A percentile compares a stretch with the other conserved stretches of the same genome.
Conservation (phyloP, 2,329 filamentous ascomycete genomes). For the Xylaria sp. region DNA sequence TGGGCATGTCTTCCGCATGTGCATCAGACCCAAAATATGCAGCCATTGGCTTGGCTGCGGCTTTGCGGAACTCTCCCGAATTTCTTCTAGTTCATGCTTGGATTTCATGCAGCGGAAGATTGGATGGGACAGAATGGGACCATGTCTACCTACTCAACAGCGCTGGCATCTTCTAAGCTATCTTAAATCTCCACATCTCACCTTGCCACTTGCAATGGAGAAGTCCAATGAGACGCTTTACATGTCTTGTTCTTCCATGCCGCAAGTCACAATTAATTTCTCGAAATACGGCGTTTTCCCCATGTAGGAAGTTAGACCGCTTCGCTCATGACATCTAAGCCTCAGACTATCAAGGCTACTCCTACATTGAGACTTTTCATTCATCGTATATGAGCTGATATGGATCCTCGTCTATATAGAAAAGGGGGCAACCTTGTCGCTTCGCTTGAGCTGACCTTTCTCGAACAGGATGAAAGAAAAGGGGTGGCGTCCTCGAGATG, state of each 20-base stretch:
- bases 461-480: conserved; percentile 1
- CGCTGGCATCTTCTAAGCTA: conserved; percentile 7
- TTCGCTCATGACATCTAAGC: neutral
- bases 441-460: conserved; percentile 11
- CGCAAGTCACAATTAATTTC: conserved; percentile 13
- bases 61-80: neutral
- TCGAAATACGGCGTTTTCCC: conserved; percentile 8
- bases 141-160: neutral
- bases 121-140: neutral
- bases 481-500: conserved; percentile 13
- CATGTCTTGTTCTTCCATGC: neutral
- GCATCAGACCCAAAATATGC: conserved; percentile 8
- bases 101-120: conserved; percentile 4
- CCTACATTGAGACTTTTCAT: neutral
- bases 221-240: conserved; percentile 2
- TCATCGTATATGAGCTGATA: neutral
- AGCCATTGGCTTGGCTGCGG: neutral
- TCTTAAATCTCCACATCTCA: conserved; percentile 22
- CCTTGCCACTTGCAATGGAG: conserved; percentile 23
- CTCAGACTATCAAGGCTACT: conserved; percentile 1
- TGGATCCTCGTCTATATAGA: neutral
- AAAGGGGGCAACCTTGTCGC: neutral
- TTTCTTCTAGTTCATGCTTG: conserved; percentile 1
- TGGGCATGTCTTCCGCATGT: neutral
- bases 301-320: neutral